These are phyloP conservation scores for Colletotrichum sp. DNA, from an alignment of 2,329 filamentous ascomycete species.

Conservation along the genomic window DNA sequence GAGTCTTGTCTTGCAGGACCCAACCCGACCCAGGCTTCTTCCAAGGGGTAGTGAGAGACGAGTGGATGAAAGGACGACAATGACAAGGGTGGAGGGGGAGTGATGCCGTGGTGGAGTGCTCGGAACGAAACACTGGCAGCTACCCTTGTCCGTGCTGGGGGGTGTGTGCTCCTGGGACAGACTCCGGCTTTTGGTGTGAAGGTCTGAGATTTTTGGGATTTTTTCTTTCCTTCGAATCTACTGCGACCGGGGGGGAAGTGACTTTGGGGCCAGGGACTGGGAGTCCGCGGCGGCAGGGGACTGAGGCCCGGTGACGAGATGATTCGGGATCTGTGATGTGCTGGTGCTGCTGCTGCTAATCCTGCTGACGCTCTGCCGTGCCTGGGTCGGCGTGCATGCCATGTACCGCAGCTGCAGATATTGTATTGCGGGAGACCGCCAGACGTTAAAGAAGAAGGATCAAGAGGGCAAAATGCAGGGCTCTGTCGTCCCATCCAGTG, in stretches of 20 bases:
- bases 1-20: not conserved
- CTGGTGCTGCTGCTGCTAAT: not conserved
- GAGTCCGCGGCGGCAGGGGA: conserved; percentile 15
- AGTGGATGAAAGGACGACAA: conserved; percentile 6
- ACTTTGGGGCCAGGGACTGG: conserved; percentile 5
- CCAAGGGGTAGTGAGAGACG: conserved; percentile 3
- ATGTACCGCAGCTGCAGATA: not conserved
- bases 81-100: conserved; percentile 10
- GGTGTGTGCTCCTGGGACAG: conserved; percentile 16
- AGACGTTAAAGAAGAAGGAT: not conserved
- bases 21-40: not conserved
- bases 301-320: conserved; percentile 16
- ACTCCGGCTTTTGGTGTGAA: not conserved
- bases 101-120: conserved; percentile 18
- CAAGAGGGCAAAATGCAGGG: not conserved
- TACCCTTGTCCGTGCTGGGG: conserved; percentile 22
- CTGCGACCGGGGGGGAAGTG: not conserved
- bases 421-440: not conserved
- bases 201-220: conserved; percentile 2
- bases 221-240: not conserved
- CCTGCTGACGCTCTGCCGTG: conserved; percentile 6
- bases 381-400: not conserved
- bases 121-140: conserved; percentile 23
- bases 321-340: conserved; percentile 12
- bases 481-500: conserved; percentile 13